phyloP scores from a whole-genome alignment of 2,329 filamentous ascomycete genomes.

The Camillea tinctor region DNA sequence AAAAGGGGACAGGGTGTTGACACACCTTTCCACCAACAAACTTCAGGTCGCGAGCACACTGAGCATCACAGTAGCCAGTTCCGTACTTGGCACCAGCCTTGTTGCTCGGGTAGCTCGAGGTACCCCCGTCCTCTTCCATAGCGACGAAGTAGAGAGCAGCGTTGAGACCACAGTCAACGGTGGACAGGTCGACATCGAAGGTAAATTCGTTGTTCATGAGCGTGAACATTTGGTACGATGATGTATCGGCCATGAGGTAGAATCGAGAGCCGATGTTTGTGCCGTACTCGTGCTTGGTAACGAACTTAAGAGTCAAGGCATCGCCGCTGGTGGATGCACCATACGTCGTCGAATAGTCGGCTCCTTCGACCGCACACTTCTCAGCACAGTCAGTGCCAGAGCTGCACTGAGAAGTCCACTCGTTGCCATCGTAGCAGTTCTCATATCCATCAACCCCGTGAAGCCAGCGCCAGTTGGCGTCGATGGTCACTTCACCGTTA shows the following conservation, averaged over 20 bases:
- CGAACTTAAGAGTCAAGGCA: slow-evolving; percentile 50
- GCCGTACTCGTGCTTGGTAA: slow-evolving; percentile 46
- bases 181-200: slow-evolving; percentile 63
- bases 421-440: slow-evolving; percentile 51
- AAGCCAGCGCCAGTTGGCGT: slow-evolving; percentile 55
- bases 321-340: slow-evolving; percentile 48
- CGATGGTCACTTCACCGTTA: slow-evolving; percentile 47
- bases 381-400: slow-evolving; percentile 40
- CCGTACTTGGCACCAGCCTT: slow-evolving; percentile 47
- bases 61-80: slow-evolving; percentile 55
- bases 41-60: slow-evolving; percentile 50
- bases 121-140: slow-evolving; percentile 57
- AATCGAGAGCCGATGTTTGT: slow-evolving; percentile 48
- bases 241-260: slow-evolving; percentile 57
- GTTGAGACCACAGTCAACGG: slow-evolving; percentile 61
- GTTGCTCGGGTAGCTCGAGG: slow-evolving; percentile 46
- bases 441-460: slow-evolving; percentile 41
- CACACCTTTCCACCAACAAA: slow-evolving; percentile 47
- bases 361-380: slow-evolving; percentile 47
- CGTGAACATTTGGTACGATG: slow-evolving; percentile 58
- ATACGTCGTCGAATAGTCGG: slow-evolving; percentile 45
- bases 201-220: slow-evolving; percentile 60
- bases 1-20: background rate
- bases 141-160: slow-evolving; percentile 59
- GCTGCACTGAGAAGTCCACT: slow-evolving; percentile 37